phyloP scores from a whole-genome alignment of 768 basidiomycete species.

The Rhizopogon roseolus region DNA sequence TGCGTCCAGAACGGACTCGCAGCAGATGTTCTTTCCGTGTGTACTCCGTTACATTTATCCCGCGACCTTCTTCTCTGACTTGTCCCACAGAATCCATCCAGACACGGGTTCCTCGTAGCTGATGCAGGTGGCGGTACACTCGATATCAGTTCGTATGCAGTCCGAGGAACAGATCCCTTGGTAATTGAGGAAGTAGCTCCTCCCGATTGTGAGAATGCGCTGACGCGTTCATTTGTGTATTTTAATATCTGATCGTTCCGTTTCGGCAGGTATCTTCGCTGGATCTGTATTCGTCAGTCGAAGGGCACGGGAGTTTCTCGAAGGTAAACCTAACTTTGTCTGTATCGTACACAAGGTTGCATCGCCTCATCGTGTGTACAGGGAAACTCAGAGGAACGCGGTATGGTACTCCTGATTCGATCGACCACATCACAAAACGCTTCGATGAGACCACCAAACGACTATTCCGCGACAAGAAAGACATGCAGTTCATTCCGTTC shows the following conservation, averaged over 20 bases:
- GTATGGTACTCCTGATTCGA: slow-evolving; percentile 64
- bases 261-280: slow-evolving; percentile 63
- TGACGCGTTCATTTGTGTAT: background rate
- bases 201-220: slow-evolving; percentile 58
- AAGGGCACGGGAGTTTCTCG: slow-evolving; percentile 66
- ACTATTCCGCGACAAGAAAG: slow-evolving; percentile 64
- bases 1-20: slow-evolving; percentile 77
- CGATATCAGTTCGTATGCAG: slow-evolving; percentile 77
- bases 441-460: slow-evolving; percentile 85
- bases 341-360: background rate
- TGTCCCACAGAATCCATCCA: slow-evolving; percentile 55
- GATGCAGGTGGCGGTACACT: slow-evolving; percentile 81
- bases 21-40: slow-evolving; percentile 69
- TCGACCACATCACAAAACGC: slow-evolving; percentile 75
- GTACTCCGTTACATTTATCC: slow-evolving; percentile 13
- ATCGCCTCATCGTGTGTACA: slow-evolving; percentile 22
- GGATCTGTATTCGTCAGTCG: slow-evolving; percentile 81
- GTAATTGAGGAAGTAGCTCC: slow-evolving; percentile 82
- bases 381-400: slow-evolving; percentile 70
- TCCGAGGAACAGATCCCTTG: slow-evolving; percentile 62
- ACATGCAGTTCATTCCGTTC: slow-evolving; percentile 69
- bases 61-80: slow-evolving; percentile 4
- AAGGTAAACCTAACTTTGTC: slow-evolving; percentile 37
- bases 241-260: background rate
- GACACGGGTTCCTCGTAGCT: slow-evolving; percentile 73